phyloP scores from a whole-genome alignment of 2,329 filamentous ascomycete genomes.

The Chalaropsis ovoidea region DNA sequence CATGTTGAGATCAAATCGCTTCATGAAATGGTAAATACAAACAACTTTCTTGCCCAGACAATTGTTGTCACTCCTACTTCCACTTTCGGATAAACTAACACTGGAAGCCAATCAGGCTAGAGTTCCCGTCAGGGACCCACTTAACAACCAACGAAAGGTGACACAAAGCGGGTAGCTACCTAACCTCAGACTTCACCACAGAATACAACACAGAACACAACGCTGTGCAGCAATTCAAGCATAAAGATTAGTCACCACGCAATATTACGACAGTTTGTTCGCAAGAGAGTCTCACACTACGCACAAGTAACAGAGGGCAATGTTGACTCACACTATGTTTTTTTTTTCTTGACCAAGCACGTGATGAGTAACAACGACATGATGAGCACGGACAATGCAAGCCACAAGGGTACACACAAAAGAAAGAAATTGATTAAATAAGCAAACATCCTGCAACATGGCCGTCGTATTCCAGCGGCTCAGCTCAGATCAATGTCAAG shows the following conservation, averaged over 20 bases:
- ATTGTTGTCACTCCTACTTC: neutral
- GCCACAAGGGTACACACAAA: neutral
- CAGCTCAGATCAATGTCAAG: neutral
- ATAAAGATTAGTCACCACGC: no score
- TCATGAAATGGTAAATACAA: neutral
- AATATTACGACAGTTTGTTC: neutral
- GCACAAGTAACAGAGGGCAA: no score
- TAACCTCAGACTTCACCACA: neutral
- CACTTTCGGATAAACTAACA: neutral
- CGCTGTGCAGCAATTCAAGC: no score
- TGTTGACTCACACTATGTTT: neutral
- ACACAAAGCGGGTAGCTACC: neutral
- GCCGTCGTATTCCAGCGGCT: neutral
- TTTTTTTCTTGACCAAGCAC: neutral
- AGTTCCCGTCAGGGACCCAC: neutral
- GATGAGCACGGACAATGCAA: no score
- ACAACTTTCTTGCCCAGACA: neutral
- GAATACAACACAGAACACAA: neutral
- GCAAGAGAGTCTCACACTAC: neutral
- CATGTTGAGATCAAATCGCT: neutral
- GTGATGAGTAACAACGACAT: neutral
- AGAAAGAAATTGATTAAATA: neutral
- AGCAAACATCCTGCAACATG: neutral
- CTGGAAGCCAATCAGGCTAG: neutral
- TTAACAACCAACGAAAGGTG: neutral